Conservation (phyloP, 2,329 filamentous ascomycete genomes). For the Paramyrothecium roridum region DNA sequence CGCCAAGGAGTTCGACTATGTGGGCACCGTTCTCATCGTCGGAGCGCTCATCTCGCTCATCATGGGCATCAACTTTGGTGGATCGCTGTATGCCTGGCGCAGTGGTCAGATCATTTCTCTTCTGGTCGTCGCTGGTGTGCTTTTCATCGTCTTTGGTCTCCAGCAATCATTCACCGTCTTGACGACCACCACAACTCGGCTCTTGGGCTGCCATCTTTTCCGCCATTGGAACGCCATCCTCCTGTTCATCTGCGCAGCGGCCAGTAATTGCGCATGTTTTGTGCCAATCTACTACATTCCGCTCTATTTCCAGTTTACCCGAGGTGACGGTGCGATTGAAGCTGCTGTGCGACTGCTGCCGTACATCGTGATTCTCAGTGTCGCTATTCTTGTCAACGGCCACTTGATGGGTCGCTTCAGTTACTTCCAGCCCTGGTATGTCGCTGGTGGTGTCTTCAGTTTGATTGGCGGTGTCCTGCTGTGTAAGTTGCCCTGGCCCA, state of each 20-base stretch:
- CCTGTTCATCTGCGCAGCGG: conserved; percentile 30
- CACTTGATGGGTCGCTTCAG: conserved; percentile 28
- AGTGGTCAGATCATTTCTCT: conserved; percentile 39
- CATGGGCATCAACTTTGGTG: conserved; percentile 50
- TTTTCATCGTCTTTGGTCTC: conserved; percentile 35
- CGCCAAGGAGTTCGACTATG: conserved; percentile 1
- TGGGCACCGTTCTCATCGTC: conserved; percentile 24
- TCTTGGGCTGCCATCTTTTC: conserved; percentile 47
- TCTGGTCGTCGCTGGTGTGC: conserved; percentile 38
- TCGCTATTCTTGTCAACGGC: conserved; percentile 31
- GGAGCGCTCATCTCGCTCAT: conserved; percentile 38
- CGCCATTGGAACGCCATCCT: conserved; percentile 29
- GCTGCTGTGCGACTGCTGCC: conserved; percentile 37
- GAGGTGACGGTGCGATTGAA: conserved; percentile 32
- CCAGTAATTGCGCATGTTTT: conserved; percentile 15
- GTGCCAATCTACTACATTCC: conserved; percentile 44
- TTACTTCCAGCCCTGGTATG: conserved; percentile 36
- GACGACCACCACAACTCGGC: conserved; percentile 13
- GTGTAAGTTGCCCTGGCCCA: conserved; percentile 12
- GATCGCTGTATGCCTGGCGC: conserved; percentile 44
- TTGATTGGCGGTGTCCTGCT: conserved; percentile 30
- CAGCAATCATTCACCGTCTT: conserved; percentile 35
- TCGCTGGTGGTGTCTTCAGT: conserved; percentile 26
- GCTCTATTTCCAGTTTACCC: conserved; percentile 45
- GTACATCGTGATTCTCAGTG: conserved; percentile 32